A percentile compares a stretch with the other conserved stretches of the same genome.
These are phyloP conservation scores for Wickerhamiella sergipiensis DNA, from an alignment of 805 yeast species.

Conservation along the genomic window DNA sequence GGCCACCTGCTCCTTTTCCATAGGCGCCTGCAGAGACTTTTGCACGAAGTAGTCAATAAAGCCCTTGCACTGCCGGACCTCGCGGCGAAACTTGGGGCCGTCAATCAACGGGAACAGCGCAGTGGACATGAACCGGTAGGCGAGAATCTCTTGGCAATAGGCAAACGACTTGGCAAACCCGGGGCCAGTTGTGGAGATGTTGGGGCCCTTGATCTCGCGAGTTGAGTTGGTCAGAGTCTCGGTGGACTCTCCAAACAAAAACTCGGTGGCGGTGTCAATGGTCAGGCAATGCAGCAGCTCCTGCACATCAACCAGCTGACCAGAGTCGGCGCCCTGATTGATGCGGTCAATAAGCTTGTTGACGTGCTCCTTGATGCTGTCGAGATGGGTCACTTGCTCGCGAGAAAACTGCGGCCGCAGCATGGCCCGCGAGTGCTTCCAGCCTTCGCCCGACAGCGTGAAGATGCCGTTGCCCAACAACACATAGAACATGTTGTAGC, in stretches of 20 bases:
- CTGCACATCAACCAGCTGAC: constrained; percentile 12
- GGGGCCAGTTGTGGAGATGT: not conserved
- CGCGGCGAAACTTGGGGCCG: constrained; percentile 21
- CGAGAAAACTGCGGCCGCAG: constrained; percentile 25
- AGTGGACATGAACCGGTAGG: constrained; percentile 13
- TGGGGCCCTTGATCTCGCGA: not conserved
- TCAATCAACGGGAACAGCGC: constrained; percentile 13
- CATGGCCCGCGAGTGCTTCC: constrained; percentile 25
- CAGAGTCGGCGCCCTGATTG: not conserved
- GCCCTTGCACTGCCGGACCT: constrained; percentile 21
- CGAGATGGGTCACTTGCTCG: constrained; percentile 22
- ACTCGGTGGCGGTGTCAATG: constrained; percentile 19
- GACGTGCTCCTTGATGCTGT: constrained; percentile 13
- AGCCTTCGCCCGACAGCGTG: constrained; percentile 24
- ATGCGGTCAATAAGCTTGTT: constrained; percentile 5
- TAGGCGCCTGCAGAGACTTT: constrained; percentile 11
- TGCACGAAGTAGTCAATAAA: constrained; percentile 25
- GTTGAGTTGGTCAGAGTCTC: constrained; percentile 7
- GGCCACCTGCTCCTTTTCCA: constrained; percentile 23
- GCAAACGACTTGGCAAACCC: constrained; percentile 14
- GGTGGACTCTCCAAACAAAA: constrained; percentile 17
- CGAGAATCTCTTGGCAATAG: constrained; percentile 10
- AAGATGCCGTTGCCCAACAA: constrained; percentile 25
- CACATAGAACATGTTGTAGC: constrained; percentile 18
- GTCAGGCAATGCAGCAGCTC: constrained; percentile 15